Evolutionary conservation across 2,329 filamentous ascomycete genomes (phyloP), one percentile per base, ranked within the genome.

Genomic region (Arthrobotrys iridis): DNA sequence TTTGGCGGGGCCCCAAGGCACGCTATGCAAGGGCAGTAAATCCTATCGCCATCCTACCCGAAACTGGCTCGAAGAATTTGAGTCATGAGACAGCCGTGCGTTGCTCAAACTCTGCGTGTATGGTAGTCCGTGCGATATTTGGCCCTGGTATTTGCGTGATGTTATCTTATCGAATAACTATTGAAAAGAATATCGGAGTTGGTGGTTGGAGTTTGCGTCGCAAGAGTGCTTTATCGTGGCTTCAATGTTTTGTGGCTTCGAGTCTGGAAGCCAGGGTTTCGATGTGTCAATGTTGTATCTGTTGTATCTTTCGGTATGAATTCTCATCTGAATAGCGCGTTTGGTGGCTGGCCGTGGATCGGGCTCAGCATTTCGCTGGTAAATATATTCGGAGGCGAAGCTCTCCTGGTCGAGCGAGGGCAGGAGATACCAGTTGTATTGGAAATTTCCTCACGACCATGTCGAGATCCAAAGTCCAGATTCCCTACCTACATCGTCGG

Each of bases 1-100:
- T 18, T 52, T 26, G 26, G 65, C 55, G 65, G 65, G 65, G 65
- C 55, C 65, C 52, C 55, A 40, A 58, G 41, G 43, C 41, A 40
- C 11, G 37, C 33, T 20, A 22, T 55, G 50, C 50, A 37, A 55
- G 28, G 50, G 50, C 7, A 24, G 50, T 55, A 30, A 55, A 55
- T 55, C 50, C 50, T 55, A 55, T 55, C 18, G 30, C 30, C 8
- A 24, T 55, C 50, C 13, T 24, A 37, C 26, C 18, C 50, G 8
- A 10, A 55, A 2, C 24, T 18, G 30, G 13, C 10, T n/a, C 24
- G 50, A 35, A 55, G 50, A 30, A 37, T 35, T 24, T 24, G 48
- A 7, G n/a, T 55, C 50, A 37, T 55, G 30, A 55, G 50, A 55
- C 50, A 37, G 1, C 7, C 15, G n/a, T 11, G 24, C 4, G n/a